Conservation (phyloP, 352 stramenopile species). For the Globisporangium ultimum region DNA sequence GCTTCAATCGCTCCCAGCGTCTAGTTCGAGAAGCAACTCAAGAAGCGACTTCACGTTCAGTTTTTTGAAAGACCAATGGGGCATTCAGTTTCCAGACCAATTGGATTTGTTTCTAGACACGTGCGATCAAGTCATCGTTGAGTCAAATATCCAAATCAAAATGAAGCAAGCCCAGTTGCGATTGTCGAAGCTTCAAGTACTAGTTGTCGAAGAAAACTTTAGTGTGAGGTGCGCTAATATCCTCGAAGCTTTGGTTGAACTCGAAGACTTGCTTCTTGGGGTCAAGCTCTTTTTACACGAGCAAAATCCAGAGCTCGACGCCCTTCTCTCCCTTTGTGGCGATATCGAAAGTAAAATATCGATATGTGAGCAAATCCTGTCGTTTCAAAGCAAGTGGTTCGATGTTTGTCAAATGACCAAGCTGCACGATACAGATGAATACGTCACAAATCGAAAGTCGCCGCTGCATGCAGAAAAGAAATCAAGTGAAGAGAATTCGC, state of each 20-base stretch:
- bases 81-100: background rate
- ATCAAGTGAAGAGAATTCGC: conserved; percentile 14
- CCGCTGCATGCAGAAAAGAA: conserved; percentile 6
- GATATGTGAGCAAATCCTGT: conserved; percentile 33
- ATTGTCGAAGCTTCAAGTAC: conserved; percentile 26
- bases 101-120: conserved; percentile 22
- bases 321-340: conserved; percentile 20
- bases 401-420: conserved; percentile 41
- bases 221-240: conserved; percentile 32
- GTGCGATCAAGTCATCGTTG: conserved; percentile 54
- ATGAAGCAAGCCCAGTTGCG: conserved; percentile 30
- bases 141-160: conserved; percentile 37
- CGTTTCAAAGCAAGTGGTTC: conserved; percentile 46
- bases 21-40: background rate
- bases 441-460: conserved; percentile 26
- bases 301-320: conserved; percentile 39
- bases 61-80: conserved; percentile 24
- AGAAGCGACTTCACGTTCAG: conserved; percentile 17
- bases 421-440: conserved; percentile 62
- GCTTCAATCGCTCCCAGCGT: conserved; percentile 1
- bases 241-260: conserved; percentile 20
- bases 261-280: conserved; percentile 33
- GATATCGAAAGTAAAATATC: conserved; percentile 28
- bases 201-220: conserved; percentile 36
- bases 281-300: conserved; percentile 37